phyloP scores from a whole-genome alignment of 352 stramenopile species.

The Bremia lactucae region DNA sequence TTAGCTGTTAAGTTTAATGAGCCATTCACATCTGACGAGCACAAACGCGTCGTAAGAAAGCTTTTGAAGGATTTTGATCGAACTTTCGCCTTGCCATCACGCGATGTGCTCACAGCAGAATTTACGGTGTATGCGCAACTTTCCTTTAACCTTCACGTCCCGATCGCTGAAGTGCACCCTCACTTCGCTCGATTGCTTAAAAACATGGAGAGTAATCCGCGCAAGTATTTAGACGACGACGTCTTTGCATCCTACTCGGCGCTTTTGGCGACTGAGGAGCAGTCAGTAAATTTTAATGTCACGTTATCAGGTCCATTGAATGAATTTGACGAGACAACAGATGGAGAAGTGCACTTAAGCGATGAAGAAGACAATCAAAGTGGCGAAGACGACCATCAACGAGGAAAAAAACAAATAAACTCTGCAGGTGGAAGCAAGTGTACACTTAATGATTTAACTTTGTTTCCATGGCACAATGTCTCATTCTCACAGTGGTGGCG shows the following conservation, averaged over 20 bases:
- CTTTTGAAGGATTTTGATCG: constrained; percentile 72
- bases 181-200: constrained; percentile 82
- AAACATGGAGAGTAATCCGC: constrained; percentile 79
- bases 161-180: constrained; percentile 65
- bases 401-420: constrained; percentile 21
- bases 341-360: constrained; percentile 51
- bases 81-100: constrained; percentile 66
- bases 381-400: constrained; percentile 17
- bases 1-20: constrained; percentile 91
- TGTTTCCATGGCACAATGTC: constrained; percentile 66
- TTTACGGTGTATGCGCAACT: constrained; percentile 87
- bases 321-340: constrained; percentile 50
- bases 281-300: constrained; percentile 21
- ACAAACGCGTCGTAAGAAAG: constrained; percentile 52
- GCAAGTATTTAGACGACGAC: constrained; percentile 84
- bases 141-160: constrained; percentile 82
- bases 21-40: constrained; percentile 49
- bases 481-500: constrained; percentile 76
- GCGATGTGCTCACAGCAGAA: constrained; percentile 80
- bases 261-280: constrained; percentile 61
- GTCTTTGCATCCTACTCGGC: constrained; percentile 70
- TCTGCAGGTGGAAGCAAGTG: constrained; percentile 14
- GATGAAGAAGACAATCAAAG: constrained; percentile 45
- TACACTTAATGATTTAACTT: constrained; percentile 20
- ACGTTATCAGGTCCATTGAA: constrained; percentile 19